Conservation (phyloP, 1,284 basidiomycete species). For the Malassezia cuniculi region DNA sequence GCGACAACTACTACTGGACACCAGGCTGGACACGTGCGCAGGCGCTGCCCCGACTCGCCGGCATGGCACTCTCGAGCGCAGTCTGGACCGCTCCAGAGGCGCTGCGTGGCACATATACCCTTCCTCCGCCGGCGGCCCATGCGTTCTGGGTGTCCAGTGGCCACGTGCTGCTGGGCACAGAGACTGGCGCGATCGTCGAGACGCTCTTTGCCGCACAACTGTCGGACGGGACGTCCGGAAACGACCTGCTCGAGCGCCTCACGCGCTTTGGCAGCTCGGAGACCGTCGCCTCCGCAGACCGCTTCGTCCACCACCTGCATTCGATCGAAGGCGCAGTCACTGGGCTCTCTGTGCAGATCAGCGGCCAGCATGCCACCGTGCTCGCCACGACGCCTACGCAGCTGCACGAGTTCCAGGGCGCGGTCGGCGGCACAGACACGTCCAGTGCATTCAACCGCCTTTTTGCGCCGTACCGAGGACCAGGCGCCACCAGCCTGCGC, state of each 20-base stretch:
- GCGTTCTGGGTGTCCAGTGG: conserved; percentile 49
- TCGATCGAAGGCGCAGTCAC: conserved; percentile 34
- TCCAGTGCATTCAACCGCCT: conserved; percentile 51
- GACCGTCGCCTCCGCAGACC: conserved; percentile 16
- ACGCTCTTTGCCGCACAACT: conserved; percentile 58
- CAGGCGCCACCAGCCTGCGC: conserved; percentile 47
- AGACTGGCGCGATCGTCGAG: conserved; percentile 33
- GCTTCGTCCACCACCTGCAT: conserved; percentile 25
- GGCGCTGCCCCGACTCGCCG: conserved; percentile 54
- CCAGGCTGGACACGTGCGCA: conserved; percentile 34
- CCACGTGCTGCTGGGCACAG: conserved; percentile 75
- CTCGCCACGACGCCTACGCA: conserved; percentile 73
- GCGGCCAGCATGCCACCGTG: conserved; percentile 46
- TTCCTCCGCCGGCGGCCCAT: background rate
- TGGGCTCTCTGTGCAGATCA: conserved; percentile 20
- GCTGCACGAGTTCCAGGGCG: conserved; percentile 78
- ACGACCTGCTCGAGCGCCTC: conserved; percentile 41
- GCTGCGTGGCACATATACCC: background rate
- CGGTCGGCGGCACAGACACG: conserved; percentile 49
- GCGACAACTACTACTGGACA: conserved; percentile 75
- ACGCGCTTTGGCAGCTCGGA: conserved; percentile 22
- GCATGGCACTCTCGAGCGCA: conserved; percentile 70
- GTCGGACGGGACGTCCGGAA: conserved; percentile 11
- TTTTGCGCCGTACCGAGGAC: conserved; percentile 31
- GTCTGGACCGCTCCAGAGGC: conserved; percentile 61